These are phyloP conservation scores for Ophiostoma sp. DNA, from an alignment of 2,329 filamentous ascomycete genomes.

Conservation along the genomic window DNA sequence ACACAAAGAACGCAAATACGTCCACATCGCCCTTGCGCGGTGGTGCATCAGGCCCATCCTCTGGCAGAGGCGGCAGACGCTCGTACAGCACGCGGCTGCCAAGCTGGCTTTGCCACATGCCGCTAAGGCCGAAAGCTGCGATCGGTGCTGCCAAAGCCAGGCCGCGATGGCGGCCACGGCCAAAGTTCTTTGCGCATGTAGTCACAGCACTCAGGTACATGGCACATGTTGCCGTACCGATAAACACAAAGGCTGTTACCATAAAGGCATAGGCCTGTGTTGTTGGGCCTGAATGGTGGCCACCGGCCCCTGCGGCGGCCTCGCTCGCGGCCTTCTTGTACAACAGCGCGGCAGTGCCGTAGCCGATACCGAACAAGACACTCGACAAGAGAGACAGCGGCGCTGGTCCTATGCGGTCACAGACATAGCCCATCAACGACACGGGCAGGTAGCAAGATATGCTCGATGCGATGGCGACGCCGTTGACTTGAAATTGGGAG, in stretches of 20 bases:
- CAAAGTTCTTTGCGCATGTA: slow-evolving; percentile 97
- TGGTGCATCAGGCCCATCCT: slow-evolving; percentile 41
- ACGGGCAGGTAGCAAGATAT: slow-evolving; percentile 90
- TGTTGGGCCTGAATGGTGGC: not conserved
- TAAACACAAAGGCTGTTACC: slow-evolving; percentile 74
- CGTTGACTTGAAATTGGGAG: slow-evolving; percentile 86
- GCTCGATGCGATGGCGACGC: slow-evolving; percentile 79
- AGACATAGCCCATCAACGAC: slow-evolving; percentile 80
- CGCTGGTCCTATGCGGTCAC: slow-evolving; percentile 79
- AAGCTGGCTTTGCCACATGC: slow-evolving; percentile 92
- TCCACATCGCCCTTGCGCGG: slow-evolving; percentile 53
- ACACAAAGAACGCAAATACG: slow-evolving; percentile 84
- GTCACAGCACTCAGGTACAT: slow-evolving; percentile 92
- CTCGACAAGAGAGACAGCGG: slow-evolving; percentile 69
- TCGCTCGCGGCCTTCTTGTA: slow-evolving; percentile 51
- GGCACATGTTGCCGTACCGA: slow-evolving; percentile 77
- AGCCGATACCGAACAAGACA: slow-evolving; percentile 71
- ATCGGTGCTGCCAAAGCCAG: slow-evolving; percentile 86
- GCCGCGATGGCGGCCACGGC: slow-evolving; percentile 77
- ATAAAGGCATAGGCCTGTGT: slow-evolving; percentile 72
- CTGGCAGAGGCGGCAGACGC: slow-evolving; percentile 49
- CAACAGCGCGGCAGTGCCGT: slow-evolving; percentile 72
- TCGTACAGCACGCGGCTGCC: slow-evolving; percentile 74
- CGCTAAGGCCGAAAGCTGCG: slow-evolving; percentile 85
- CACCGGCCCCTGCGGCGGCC: slow-evolving; percentile 29